Evolutionary conservation across 768 basidiomycete genomes (phyloP).

Genomic region (Leucocoprinus leucothites): DNA sequence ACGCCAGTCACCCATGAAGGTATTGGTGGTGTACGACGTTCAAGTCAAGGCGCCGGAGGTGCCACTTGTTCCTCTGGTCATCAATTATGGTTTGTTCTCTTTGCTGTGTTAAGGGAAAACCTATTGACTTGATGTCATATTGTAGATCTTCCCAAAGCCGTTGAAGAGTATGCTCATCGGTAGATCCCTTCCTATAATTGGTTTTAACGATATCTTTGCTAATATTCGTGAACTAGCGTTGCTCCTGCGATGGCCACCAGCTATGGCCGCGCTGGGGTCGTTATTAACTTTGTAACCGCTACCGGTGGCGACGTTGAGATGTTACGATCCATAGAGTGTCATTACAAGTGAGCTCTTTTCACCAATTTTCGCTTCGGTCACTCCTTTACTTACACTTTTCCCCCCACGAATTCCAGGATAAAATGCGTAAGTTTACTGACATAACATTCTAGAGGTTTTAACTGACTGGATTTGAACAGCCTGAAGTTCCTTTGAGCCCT

Average conservation of each 20-base stretch:
- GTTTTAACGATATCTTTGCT: conserved; percentile 3
- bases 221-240: conserved; percentile 45
- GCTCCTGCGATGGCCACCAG: conserved; percentile 84
- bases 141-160: conserved; percentile 86
- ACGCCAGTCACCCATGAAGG: conserved; percentile 65
- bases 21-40: conserved; percentile 91
- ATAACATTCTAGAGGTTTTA: neutral
- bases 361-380: neutral
- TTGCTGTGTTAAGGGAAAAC: conserved; percentile 5
- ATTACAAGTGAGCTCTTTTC: conserved; percentile 70
- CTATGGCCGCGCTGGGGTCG: conserved; percentile 85
- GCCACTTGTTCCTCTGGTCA: conserved; percentile 85
- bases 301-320: conserved; percentile 98
- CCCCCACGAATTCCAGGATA: conserved; percentile 43
- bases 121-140: neutral
- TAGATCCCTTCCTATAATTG: conserved; percentile 26
- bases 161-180: conserved; percentile 98
- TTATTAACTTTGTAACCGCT: conserved; percentile 96
- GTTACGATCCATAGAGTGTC: conserved; percentile 97
- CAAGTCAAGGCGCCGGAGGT: conserved; percentile 89
- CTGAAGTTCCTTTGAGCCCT: conserved; percentile 88
- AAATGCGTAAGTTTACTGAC: conserved; percentile 71
- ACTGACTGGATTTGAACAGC: conserved; percentile 43
- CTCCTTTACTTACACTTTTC: conserved; percentile 3
- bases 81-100: conserved; percentile 79